Conservation (phyloP, 2,329 filamentous ascomycete species). For the Sclerotinia nivalis region DNA sequence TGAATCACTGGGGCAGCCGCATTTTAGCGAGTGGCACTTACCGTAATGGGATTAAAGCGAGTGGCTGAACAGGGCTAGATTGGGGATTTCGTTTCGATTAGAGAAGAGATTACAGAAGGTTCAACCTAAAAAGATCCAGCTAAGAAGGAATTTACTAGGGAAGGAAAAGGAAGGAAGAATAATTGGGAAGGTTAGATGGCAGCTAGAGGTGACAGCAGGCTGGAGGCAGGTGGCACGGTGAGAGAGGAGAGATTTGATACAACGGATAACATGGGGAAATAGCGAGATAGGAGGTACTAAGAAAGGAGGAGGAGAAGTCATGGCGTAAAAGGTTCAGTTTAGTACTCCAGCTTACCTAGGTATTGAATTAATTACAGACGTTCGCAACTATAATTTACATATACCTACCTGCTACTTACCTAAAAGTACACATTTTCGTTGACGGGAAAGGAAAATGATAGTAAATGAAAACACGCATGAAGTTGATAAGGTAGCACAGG, state of each 20-base stretch:
- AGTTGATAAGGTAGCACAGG: background rate
- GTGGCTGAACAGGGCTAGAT: slow-evolving; percentile 20
- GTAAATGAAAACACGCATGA: background rate
- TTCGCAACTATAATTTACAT: background rate
- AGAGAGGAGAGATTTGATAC: background rate
- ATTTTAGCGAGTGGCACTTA: slow-evolving; percentile 29
- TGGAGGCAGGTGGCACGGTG: background rate
- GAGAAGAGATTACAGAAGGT: slow-evolving; percentile 5
- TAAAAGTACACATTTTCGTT: background rate
- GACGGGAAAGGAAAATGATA: too few relatives aligned
- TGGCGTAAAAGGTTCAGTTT: background rate
- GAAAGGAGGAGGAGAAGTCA: background rate
- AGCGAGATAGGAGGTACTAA: background rate
- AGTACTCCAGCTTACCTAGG: background rate
- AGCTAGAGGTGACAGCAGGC: slow-evolving; percentile 26
- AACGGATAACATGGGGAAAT: background rate
- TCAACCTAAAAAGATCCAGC: background rate
- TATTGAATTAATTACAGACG: background rate
- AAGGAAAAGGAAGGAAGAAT: too few relatives aligned
- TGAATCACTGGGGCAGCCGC: slow-evolving; percentile 27
- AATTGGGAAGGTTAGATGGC: background rate
- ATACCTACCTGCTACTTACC: background rate
- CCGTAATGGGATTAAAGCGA: slow-evolving; percentile 21
- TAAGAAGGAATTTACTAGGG: background rate
- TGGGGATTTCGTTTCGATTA: background rate